A percentile compares a stretch with the other conserved stretches of the same genome.
Evolutionary conservation across 176 grass and related monocot genomes (phyloP).

Genomic region (Juncus effusus): DNA sequence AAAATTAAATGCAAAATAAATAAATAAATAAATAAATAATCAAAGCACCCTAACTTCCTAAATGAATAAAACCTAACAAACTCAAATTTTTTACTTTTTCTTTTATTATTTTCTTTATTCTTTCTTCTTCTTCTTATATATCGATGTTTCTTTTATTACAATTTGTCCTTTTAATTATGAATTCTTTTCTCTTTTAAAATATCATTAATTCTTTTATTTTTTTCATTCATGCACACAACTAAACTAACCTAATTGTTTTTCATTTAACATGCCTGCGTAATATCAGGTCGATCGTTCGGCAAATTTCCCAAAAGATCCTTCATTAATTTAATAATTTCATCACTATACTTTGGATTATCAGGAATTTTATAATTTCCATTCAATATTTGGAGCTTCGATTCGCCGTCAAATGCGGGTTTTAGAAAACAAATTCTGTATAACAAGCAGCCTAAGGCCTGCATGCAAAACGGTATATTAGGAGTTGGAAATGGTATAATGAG

Average conservation of each 20-base stretch:
- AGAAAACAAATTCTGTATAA: constrained; percentile 85
- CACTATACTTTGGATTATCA: constrained; percentile 60
- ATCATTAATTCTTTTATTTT: no score
- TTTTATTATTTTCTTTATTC: constrained; percentile 25
- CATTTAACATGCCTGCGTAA: constrained; percentile 79
- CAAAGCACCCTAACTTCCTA: constrained; percentile 32
- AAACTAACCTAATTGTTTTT: constrained; percentile 46
- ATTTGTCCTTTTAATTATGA: no score
- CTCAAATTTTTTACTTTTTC: constrained; percentile 27
- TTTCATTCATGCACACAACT: no score
- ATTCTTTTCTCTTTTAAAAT: no score
- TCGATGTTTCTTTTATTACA: constrained; percentile 27
- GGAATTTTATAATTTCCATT: constrained; percentile 85
- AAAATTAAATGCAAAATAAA: no score
- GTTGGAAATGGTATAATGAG: background rate
- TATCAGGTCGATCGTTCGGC: constrained; percentile 69
- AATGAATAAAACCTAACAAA: constrained; percentile 27
- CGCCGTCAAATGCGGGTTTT: constrained; percentile 83
- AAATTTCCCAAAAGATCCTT: constrained; percentile 66
- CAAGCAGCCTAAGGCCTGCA: constrained; percentile 77
- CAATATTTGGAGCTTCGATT: constrained; percentile 85
- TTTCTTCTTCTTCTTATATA: constrained; percentile 28
- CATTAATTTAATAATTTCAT: constrained; percentile 43
- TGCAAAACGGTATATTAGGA: constrained; percentile 7
- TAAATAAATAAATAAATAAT: no score